Evolutionary conservation across 768 basidiomycete species (phyloP).

Genomic region (Mycena pura): DNA sequence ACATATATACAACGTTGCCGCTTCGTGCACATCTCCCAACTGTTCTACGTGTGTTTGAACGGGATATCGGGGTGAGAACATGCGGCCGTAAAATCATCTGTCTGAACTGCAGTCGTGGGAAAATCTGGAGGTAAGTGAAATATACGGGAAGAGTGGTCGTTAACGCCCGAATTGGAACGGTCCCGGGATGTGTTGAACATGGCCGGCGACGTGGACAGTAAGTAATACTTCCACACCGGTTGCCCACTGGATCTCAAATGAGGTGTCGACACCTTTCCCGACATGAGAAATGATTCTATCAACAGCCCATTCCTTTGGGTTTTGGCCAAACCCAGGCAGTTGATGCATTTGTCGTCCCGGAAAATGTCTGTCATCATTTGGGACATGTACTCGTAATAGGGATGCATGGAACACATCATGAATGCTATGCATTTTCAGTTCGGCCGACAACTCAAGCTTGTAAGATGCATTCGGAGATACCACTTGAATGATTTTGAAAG

Average conservation of each 20-base stretch:
- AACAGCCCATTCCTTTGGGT: slow-evolving; percentile 13
- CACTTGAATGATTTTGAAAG: slow-evolving; percentile 7
- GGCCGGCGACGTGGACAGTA: no score
- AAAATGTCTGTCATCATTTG: slow-evolving; percentile 35
- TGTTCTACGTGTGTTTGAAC: no score
- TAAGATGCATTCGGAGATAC: slow-evolving; percentile 25
- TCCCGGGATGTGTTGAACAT: no score
- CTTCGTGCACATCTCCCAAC: no score
- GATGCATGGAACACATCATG: slow-evolving; percentile 39
- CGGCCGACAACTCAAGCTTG: slow-evolving; percentile 32
- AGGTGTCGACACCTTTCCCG: slow-evolving; percentile 13
- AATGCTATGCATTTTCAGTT: slow-evolving; percentile 9
- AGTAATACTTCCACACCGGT: no score
- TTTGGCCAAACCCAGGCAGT: slow-evolving; percentile 26
- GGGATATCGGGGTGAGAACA: no score
- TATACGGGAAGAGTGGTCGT: no score
- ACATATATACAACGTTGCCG: no score
- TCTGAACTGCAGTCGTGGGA: no score
- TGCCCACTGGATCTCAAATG: slow-evolving; percentile 19
- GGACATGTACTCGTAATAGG: slow-evolving; percentile 25
- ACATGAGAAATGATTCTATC: slow-evolving; percentile 13
- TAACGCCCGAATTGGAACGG: no score
- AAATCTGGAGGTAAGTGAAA: no score
- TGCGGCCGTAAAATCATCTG: no score
- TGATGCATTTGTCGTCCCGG: slow-evolving; percentile 28